Evolutionary conservation across 768 basidiomycete species (phyloP).

Genomic region (Rhodotorula taiwanensis): DNA sequence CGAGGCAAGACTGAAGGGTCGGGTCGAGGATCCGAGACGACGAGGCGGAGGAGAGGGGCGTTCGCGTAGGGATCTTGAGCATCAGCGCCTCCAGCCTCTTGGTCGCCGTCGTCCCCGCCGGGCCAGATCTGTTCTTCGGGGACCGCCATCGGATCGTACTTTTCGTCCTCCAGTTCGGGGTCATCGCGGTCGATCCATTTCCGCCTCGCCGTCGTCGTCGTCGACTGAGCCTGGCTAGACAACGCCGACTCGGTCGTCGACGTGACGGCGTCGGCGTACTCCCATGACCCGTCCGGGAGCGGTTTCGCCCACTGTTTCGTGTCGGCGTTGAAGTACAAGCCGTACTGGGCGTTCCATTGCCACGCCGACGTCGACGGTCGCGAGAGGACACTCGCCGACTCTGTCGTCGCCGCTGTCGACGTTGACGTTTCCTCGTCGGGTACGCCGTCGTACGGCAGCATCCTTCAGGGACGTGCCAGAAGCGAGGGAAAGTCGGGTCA

Average conservation of each 20-base stretch:
- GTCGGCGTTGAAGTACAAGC: conserved; percentile 19
- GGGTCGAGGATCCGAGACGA: conserved; percentile 14
- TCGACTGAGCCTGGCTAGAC: no score
- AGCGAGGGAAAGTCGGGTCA: no score
- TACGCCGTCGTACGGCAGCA: conserved; percentile 11
- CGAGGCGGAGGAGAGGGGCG: conserved; percentile 33
- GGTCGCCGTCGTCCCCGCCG: neutral
- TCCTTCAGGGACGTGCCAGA: no score
- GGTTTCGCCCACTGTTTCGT: conserved; percentile 20
- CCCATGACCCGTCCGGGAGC: conserved; percentile 17
- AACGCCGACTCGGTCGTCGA: neutral
- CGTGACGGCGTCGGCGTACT: conserved; percentile 7
- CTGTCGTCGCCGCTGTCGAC: conserved; percentile 12
- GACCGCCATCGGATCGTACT: neutral
- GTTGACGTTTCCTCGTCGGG: conserved; percentile 5
- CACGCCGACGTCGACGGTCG: conserved; percentile 16
- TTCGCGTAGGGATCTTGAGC: conserved; percentile 2
- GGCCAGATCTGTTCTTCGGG: conserved; percentile 34
- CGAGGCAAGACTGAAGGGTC: conserved; percentile 6
- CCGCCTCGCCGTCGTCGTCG: neutral
- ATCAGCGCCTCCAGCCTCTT: neutral
- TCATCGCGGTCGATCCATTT: no score
- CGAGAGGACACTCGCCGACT: no score
- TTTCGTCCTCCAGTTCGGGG: neutral
- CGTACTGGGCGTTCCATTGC: conserved; percentile 5